Conservation (phyloP, 2,329 filamentous ascomycete species). For the Ampelomyces quisqualis region DNA sequence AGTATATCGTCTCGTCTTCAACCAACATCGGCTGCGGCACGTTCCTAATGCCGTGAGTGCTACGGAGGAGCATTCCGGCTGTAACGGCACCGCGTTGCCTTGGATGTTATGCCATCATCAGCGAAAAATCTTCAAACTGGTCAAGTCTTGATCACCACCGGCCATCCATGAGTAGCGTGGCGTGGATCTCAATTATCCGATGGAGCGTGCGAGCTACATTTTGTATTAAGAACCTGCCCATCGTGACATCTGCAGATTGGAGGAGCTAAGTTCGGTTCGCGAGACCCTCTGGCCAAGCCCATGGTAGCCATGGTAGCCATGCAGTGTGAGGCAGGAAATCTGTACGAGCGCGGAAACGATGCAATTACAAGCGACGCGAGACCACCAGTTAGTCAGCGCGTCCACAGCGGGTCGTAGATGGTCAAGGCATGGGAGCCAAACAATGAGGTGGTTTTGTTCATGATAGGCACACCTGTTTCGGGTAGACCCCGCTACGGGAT, state of each 20-base stretch:
- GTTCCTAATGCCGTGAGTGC: conserved; percentile 7
- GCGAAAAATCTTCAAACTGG: not conserved
- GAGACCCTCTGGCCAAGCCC: not conserved
- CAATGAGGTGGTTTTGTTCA: conserved; percentile 7
- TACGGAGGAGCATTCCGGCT: conserved; percentile 9
- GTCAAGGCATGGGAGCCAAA: conserved; percentile 2
- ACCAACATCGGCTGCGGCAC: conserved; percentile 8
- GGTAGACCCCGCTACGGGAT: conserved; percentile 3
- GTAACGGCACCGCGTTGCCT: conserved; percentile 7
- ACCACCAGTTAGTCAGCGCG: not conserved
- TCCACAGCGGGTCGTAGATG: not conserved
- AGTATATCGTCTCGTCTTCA: not conserved
- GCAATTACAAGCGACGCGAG: not conserved
- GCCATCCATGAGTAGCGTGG: not conserved
- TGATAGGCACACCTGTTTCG: conserved; percentile 8
- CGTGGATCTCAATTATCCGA: not conserved
- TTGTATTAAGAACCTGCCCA: too few species aligned
- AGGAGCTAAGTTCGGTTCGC: not conserved
- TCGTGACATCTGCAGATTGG: not conserved
- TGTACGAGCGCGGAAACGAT: conserved; percentile 2
- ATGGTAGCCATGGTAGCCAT: not conserved
- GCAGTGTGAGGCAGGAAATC: not conserved
- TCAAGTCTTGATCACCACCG: conserved; percentile 1
- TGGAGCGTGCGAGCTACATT: not conserved
- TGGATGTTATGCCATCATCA: conserved; percentile 7